phyloP scores from a whole-genome alignment of 2,329 filamentous ascomycete genomes.

The Bertia moriformis region DNA sequence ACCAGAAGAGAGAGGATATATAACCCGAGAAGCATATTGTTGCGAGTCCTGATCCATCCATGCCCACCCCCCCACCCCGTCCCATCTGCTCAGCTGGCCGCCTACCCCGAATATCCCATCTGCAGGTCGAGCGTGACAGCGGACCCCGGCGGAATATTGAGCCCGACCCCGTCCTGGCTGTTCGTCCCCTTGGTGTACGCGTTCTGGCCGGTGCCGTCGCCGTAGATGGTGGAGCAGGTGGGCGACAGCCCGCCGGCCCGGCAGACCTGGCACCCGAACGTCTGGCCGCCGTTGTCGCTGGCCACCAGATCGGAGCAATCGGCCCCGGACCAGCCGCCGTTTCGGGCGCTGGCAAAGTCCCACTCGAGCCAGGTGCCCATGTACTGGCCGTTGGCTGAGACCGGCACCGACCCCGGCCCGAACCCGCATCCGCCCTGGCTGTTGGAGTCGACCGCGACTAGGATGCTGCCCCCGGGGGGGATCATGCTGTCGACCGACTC shows the following conservation, averaged over 20 bases:
- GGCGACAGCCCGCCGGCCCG: conserved; percentile 6
- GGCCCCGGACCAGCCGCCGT: not conserved
- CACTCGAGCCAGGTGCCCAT: not conserved
- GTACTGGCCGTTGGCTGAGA: not conserved
- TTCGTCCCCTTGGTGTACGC: conserved; percentile 18
- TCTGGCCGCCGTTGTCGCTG: not conserved
- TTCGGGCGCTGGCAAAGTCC: not conserved
- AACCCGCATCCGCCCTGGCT: not conserved
- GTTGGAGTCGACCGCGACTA: not conserved
- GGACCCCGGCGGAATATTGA: conserved; percentile 15
- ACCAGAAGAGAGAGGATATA: too few species aligned
- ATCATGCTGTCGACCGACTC: not conserved
- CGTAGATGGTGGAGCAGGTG: conserved; percentile 15
- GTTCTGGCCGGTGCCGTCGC: conserved; percentile 13
- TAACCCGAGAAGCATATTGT: too few species aligned
- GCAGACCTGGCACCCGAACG: not conserved
- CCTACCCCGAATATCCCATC: conserved; percentile 10
- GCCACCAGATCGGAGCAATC: not conserved
- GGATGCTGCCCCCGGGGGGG: not conserved
- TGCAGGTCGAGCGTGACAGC: conserved; percentile 6
- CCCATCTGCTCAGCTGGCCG: too few species aligned
- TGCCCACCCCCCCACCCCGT: too few species aligned
- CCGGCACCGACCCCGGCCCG: not conserved
- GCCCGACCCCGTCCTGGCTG: conserved; percentile 16
- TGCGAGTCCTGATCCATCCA: too few species aligned